Base-by-base conservation (phyloP, 345 rosid species). In the Camelina neglecta region DNA sequence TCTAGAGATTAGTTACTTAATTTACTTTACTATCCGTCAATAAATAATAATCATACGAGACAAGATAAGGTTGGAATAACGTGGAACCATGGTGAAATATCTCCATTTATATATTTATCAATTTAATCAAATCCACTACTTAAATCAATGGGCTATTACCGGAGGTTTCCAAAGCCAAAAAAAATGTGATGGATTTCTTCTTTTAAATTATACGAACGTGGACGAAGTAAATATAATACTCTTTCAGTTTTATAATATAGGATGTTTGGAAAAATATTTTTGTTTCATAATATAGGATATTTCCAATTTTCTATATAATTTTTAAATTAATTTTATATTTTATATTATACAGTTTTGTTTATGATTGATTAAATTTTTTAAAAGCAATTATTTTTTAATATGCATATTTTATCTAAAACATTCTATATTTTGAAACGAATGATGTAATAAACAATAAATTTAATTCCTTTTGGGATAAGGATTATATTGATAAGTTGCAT, bases 71-170 rank as follows among this genome's bases (percentile, higher is more conserved):
- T 35, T 39, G 61, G 41, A 33, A 41, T 53, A 44, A 12, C 56
- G 36, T 31, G 39, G 3, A 8, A 8, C 5, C 15, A 3, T 44
- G 48, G 12, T 9, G 5, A 16, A 36, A 60, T 20, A 38, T 60
- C 20, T 33, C 47, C 15, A 7, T 7, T 6, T 18, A 18, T 18
- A 18, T 18, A 18, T 18, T 18, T 29, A 75, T 41, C 50, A 41
- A 2, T 59, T 18, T 49, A 60, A 50, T 49, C 12, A 61, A 68
- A 50, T 2, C 79, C 54, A 54, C 63, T 21, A 69, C 62, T 42
- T 13, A 60, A 68, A 62, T 55, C 80, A 35, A 35, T 76, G 75
- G 80, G 80, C 66, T 54, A 36, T 8, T 38, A 42, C 39, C 26
- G 38, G 53, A 18, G 60, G 58, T 59, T 58, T 48, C 62, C 24